Evolutionary conservation across 805 yeast genomes (phyloP), one percentile per base, ranked within the genome.

Genomic region (Ogataea neopini): DNA sequence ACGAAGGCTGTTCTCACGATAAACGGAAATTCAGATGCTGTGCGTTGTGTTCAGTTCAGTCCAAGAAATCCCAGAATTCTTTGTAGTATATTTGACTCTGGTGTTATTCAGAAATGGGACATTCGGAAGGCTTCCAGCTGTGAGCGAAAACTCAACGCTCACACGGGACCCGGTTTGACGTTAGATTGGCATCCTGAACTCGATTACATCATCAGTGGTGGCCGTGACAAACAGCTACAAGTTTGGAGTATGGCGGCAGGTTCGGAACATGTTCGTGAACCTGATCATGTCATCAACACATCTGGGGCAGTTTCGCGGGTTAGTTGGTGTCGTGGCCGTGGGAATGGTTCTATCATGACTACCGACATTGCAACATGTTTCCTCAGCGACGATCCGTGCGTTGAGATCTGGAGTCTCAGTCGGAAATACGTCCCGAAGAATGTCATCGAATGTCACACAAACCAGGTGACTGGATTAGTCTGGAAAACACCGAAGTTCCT

Each of bases 151-250:
- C 76, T 94, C 62, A 87, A 85, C 58, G 95, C 96, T 3, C 98
- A 92, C 62, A 79, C 89, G 2, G 96, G 96, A 0, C 96, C 96
- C 2, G 98, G 96, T 0, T 70, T 91, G 14, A 80, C 95, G 4
- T 66, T 94, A 4, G 90, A 88, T 58, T 90, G 96, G 83, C 96
- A 91, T 61, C 96, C 95, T 0, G 83, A 81, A 32, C 63, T 75
- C 30, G 96, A 91, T 52, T 87, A 84, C 58, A 77, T 94, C 17
- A 83, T 84, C 4, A 88, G 96, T 17, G 97, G 97, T 13, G 99
- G 99, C 6, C 75, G 97, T 58, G 99, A 94, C 66, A 84, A 86
- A 44, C 84, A 83, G 55, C 73, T 86, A 29, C 88, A 86, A 51
- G 81, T 86, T 3, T 88, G 95, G 92, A 84, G 79, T 58, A 69